A percentile compares a stretch with the other conserved stretches of the same genome.
phyloP scores from a whole-genome alignment of 2,329 filamentous ascomycete genomes.

The Colletotrichum orbiculare region DNA sequence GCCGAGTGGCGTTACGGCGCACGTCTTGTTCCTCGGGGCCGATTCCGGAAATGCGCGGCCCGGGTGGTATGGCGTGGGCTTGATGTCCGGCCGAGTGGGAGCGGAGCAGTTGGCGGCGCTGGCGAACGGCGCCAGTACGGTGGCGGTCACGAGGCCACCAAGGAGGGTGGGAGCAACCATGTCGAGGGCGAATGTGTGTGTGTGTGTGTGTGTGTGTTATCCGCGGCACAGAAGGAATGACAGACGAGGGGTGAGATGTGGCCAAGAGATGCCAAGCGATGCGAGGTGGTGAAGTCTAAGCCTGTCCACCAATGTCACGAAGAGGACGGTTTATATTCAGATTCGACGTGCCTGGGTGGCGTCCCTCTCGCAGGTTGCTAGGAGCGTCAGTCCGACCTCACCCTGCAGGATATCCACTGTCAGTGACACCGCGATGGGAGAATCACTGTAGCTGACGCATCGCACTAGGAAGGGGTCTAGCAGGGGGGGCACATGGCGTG shows the following conservation, averaged over 20 bases:
- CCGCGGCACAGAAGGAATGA: neutral
- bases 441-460: conserved; percentile 19
- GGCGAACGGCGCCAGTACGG: conserved; percentile 27
- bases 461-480: conserved; percentile 17
- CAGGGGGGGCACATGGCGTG: conserved; percentile 17
- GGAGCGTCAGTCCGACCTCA: neutral
- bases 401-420: conserved; percentile 14
- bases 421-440: conserved; percentile 17
- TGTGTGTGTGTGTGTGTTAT: neutral
- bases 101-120: conserved; percentile 22
- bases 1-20: conserved; percentile 41
- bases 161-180: conserved; percentile 34
- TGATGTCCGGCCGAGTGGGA: conserved; percentile 34
- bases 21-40: conserved; percentile 40
- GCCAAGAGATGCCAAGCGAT: conserved; percentile 29
- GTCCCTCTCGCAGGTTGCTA: neutral
- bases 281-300: conserved; percentile 4
- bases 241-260: neutral
- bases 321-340: conserved; percentile 29
- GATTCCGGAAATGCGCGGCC: conserved; percentile 38
- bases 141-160: conserved; percentile 29
- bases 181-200: neutral
- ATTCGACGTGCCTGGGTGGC: neutral
- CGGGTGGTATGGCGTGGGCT: conserved; percentile 37
- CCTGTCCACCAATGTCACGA: conserved; percentile 5